Base-by-base conservation (phyloP, 306 rosid genomes). In the Sphenostylis stenocarpa region DNA sequence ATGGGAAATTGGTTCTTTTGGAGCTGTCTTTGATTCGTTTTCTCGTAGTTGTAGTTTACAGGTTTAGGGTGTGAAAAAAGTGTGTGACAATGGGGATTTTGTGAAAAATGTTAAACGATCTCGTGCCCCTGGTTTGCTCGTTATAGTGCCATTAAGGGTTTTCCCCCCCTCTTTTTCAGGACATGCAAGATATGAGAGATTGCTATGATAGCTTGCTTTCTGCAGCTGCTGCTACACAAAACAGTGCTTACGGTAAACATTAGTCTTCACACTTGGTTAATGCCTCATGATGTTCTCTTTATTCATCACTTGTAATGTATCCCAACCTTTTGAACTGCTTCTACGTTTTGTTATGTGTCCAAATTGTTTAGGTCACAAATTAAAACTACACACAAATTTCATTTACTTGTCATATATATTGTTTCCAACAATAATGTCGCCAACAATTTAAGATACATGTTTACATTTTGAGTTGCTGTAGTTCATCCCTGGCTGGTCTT, bases 181-280 rank as follows among this genome's bases (percentile, higher is more conserved):
- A 86, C 75, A 89, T 93, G 98, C 94, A 85, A 70, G 93, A 86
- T 16, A 93, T 93, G 89, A 85, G 91, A 85, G 83, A 86, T 75
- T 93, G 98, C 89, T 93, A 90, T 70, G 98, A 93, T 78, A 82
- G 91, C 80, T 69, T 90, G 75, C 98, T 93, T 70, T 85, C 96
- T 75, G 98, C 98, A 1, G 96, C 98, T 6, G 98, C 98, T 14
- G 96, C 96, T 7, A 89, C 93, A 3, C 86, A 92, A 57, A 93
- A 93, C 81, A 90, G 95, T 76, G 93, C 97, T 64, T 91, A 82
- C 5, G 97, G 97, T 91, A 87, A 66, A 53, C 29, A 43, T 36
- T 71, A 53, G 45, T 52, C 68, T 58, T 17, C 52, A 26, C 4
- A 9, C 55, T 64, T 16, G 0, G 68, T 66, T 76, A 29, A 49